phyloP scores from a whole-genome alignment of 495 filamentous ascomycete species.

The Achaetomiella virescens region DNA sequence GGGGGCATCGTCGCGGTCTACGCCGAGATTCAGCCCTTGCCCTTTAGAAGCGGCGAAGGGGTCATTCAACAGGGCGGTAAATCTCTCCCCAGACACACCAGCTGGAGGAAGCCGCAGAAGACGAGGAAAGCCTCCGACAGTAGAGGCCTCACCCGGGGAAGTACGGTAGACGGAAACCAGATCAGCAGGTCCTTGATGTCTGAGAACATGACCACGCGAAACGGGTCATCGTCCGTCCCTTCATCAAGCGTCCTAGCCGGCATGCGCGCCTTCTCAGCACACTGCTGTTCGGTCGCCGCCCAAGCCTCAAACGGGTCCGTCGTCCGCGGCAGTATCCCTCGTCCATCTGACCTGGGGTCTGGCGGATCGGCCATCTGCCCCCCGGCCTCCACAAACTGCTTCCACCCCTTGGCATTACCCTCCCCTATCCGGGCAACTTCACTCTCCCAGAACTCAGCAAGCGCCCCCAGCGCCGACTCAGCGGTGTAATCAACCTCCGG shows the following conservation, averaged over 20 bases:
- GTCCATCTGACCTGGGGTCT: constrained; percentile 24
- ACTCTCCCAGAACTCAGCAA: constrained; percentile 78
- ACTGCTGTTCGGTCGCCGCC: constrained; percentile 52
- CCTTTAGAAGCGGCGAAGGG: constrained; percentile 28
- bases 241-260: constrained; percentile 63
- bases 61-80: constrained; percentile 26
- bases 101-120: constrained; percentile 63
- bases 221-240: constrained; percentile 68
- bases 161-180: constrained; percentile 38
- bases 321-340: constrained; percentile 19
- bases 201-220: constrained; percentile 66
- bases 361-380: constrained; percentile 30
- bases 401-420: constrained; percentile 63
- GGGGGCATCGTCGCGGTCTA: background rate
- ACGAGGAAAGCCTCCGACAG: constrained; percentile 62
- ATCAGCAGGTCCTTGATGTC: constrained; percentile 63
- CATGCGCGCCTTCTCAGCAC: constrained; percentile 41
- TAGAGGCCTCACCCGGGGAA: constrained; percentile 31
- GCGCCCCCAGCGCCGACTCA: constrained; percentile 35
- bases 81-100: constrained; percentile 10
- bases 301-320: constrained; percentile 49
- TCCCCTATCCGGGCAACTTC: constrained; percentile 81
- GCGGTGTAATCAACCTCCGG: constrained; percentile 27
- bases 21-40: constrained; percentile 7
- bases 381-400: constrained; percentile 37